Evolutionary conservation across 2,329 filamentous ascomycete genomes (phyloP).

Genomic region (Amesomyces nigricolor): DNA sequence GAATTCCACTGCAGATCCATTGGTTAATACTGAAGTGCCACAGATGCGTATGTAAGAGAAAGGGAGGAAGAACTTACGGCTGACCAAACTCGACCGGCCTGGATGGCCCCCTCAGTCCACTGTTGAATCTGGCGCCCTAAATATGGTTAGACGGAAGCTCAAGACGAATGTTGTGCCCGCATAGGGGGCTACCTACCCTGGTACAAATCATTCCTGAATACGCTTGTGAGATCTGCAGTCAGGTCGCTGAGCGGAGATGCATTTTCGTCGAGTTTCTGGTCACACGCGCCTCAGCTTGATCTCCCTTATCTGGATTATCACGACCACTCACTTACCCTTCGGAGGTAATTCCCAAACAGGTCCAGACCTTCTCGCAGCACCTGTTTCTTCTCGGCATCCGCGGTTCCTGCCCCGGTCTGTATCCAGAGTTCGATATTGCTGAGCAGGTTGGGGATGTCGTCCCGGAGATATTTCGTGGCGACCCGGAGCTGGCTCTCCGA

Average conservation of each 20-base stretch:
- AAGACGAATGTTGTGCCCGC: background rate
- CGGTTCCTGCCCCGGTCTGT: conserved; percentile 36
- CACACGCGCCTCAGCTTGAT: background rate
- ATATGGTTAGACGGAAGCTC: background rate
- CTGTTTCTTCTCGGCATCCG: conserved; percentile 34
- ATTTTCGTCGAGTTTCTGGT: background rate
- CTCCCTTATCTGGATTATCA: background rate
- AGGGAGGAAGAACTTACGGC: conserved; percentile 29
- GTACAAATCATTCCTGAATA: background rate
- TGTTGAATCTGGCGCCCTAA: background rate
- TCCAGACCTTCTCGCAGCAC: conserved; percentile 31
- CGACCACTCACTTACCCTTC: conserved; percentile 12
- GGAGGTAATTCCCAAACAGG: conserved; percentile 27
- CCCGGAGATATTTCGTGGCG: conserved; percentile 35
- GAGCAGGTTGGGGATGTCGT: conserved; percentile 39
- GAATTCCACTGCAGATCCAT: conserved; percentile 27
- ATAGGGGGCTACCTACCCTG: background rate
- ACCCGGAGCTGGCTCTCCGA: conserved; percentile 37
- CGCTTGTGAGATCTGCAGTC: background rate
- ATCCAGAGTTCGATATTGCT: conserved; percentile 41
- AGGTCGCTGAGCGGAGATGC: background rate
- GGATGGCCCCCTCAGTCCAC: background rate
- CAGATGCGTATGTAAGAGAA: background rate
- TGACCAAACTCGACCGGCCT: conserved; percentile 27
- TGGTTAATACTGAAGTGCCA: background rate